Base-by-base conservation (phyloP, 2,329 filamentous ascomycete genomes). In the Periconia macrospinosa region DNA sequence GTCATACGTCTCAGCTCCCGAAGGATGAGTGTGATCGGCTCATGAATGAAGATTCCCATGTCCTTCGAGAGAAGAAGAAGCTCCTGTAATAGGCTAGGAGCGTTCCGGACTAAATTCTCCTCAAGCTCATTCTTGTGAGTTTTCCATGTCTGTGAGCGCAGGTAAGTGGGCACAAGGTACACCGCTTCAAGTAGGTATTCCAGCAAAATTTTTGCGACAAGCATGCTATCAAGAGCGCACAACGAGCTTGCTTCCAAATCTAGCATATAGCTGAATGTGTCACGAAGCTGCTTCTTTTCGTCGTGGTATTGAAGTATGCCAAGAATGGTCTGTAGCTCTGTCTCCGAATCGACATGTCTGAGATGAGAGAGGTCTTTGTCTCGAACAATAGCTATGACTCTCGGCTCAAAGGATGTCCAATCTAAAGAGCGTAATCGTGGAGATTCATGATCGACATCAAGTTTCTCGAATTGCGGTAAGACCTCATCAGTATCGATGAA, bases 401-500 rank as follows among this genome's bases (percentile, higher is more conserved):
- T 27, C 57, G 27, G 42, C 43, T 15, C 47, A 52, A 63, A 60
- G 9, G 47, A 19, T 6, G 54, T 30, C 65, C 67, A 70, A 47
- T 66, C 49, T 11, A 72, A 52, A n/a, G 59, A 58, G 10, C 53
- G 48, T 27, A 74, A 43, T 40, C 54, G 72, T 5, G 72, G 57
- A 7, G 71, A 51, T 7, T 55, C 62, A 50, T 76, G 76, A 8
- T 72, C 67, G 13, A 61, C 61, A 14, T 71, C 64, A 6, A 63
- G 55, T 42, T 67, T 59, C 19, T 75, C 67, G 48, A 77, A 77
- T 1, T 76, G 58, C 5, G 71, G 74, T 5, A 75, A 49, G 17
- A 62, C 60, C 46, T 76, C 61, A n/a, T 72, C 58, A 0, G 74
- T 77, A 47, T 76, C 74, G 46, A 78, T 59, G 42, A 70, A 69